phyloP scores from a whole-genome alignment of 1,284 basidiomycete species.

The Fomitopsis palustris region DNA sequence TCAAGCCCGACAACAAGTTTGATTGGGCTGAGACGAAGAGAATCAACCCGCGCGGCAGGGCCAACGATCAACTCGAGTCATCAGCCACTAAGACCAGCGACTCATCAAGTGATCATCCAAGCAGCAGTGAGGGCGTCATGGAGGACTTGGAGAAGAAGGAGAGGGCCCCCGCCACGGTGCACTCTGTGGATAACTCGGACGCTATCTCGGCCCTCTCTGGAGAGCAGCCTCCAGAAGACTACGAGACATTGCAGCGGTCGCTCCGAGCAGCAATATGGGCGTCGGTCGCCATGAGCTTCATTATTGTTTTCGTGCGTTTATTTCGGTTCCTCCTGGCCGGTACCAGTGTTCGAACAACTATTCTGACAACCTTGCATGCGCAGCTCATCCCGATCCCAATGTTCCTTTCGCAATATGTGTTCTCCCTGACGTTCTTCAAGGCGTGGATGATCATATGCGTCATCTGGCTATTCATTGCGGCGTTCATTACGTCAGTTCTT shows the following conservation, averaged over 20 bases:
- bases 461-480: slow-evolving; percentile 11
- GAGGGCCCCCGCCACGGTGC: neutral
- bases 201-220: neutral
- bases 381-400: slow-evolving; percentile 12
- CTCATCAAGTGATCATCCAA: neutral
- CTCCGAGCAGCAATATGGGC: slow-evolving; percentile 7
- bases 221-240: slow-evolving; percentile 2
- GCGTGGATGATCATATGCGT: slow-evolving; percentile 10
- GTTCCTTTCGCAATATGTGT: slow-evolving; percentile 12
- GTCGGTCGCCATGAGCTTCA: slow-evolving; percentile 8
- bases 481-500: slow-evolving; percentile 9
- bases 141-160: slow-evolving; percentile 6
- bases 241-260: slow-evolving; percentile 4
- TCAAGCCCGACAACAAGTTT: slow-evolving; percentile 11
- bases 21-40: slow-evolving; percentile 11
- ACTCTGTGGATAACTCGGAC: slow-evolving; percentile 1
- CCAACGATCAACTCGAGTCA: neutral
- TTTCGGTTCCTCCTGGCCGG: no score
- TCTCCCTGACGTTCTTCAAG: slow-evolving; percentile 10
- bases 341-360: neutral
- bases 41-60: slow-evolving; percentile 10
- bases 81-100: neutral
- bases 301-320: slow-evolving; percentile 9
- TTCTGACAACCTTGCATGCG: neutral
- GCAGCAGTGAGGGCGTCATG: neutral